phyloP scores from a whole-genome alignment of 345 rosid species.

The Rhizophora mangle region DNA sequence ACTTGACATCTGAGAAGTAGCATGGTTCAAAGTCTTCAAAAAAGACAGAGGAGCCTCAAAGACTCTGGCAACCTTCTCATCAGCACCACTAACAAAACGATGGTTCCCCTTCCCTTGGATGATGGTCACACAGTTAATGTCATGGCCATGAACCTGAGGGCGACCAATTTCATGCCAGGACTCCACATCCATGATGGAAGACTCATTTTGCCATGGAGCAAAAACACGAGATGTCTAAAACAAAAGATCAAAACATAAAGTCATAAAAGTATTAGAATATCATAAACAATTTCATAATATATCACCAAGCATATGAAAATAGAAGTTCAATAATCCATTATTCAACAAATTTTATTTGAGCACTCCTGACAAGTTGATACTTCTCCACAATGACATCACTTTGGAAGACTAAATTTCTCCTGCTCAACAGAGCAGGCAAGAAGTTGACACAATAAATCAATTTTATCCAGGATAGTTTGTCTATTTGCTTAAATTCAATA shows the following conservation, averaged over 20 bases:
- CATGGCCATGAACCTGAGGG: slow-evolving; percentile 98
- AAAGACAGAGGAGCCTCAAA: slow-evolving; percentile 92
- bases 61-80: slow-evolving; percentile 91
- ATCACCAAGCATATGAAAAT: background rate
- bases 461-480: background rate
- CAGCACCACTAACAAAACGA: slow-evolving; percentile 95
- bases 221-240: slow-evolving; percentile 76
- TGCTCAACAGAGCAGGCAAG: background rate
- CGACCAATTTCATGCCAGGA: slow-evolving; percentile 91
- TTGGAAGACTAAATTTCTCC: background rate
- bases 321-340: background rate
- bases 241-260: slow-evolving; percentile 1
- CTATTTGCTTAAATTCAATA: background rate
- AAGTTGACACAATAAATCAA: background rate
- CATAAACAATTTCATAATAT: no score
- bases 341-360: background rate
- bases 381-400: no score
- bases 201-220: slow-evolving; percentile 70
- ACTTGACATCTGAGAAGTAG: slow-evolving; percentile 43
- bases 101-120: slow-evolving; percentile 83
- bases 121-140: slow-evolving; percentile 73
- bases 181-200: slow-evolving; percentile 31
- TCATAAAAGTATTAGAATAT: background rate
- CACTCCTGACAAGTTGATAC: no score
- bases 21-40: slow-evolving; percentile 69